Evolutionary conservation across 1,284 basidiomycete genomes (phyloP).

Genomic region (Tilletia setariae): DNA sequence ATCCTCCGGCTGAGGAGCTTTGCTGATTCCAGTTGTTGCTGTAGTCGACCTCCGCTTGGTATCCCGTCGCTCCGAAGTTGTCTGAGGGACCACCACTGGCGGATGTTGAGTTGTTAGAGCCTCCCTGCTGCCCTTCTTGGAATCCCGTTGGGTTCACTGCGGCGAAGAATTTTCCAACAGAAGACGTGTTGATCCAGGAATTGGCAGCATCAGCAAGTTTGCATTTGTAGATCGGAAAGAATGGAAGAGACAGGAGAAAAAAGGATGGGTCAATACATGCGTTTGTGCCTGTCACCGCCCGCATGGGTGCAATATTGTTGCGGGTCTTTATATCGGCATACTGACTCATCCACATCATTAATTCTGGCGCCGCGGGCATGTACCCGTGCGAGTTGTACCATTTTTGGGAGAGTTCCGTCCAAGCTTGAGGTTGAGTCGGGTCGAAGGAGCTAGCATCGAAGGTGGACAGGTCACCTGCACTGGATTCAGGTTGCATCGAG

Average conservation of each 20-base stretch:
- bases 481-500: neutral
- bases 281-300: too few relatives aligned
- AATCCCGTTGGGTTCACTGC: too few relatives aligned
- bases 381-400: slow-evolving; percentile 15
- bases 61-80: too few relatives aligned
- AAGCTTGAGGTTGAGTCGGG: slow-evolving; percentile 5
- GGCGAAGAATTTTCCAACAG: too few relatives aligned
- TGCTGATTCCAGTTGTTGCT: too few relatives aligned
- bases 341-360: slow-evolving; percentile 14
- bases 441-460: slow-evolving; percentile 12
- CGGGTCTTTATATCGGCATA: neutral
- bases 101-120: too few relatives aligned
- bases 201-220: too few relatives aligned
- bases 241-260: neutral
- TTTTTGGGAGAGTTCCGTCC: neutral
- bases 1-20: neutral
- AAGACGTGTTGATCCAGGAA: too few relatives aligned
- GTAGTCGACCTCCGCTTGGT: too few relatives aligned
- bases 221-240: too few relatives aligned
- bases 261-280: slow-evolving; percentile 8
- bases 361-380: slow-evolving; percentile 3
- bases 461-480: slow-evolving; percentile 8
- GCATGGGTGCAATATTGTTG: neutral
- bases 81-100: too few relatives aligned
- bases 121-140: too few relatives aligned